phyloP scores from a whole-genome alignment of 192 early-diverging fungal genomes.

The Gigaspora rosea region DNA sequence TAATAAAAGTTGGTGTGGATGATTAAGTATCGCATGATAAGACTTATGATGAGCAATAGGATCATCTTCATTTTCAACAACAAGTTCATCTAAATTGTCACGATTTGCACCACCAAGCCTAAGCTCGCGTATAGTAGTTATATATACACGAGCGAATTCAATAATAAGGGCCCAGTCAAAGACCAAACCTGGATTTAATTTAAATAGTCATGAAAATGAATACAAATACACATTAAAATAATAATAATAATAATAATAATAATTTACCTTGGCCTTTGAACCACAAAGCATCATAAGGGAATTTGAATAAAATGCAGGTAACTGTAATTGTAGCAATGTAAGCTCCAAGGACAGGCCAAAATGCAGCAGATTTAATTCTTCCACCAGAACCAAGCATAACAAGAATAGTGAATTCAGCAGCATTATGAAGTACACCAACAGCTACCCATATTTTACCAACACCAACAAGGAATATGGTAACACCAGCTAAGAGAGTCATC shows the following conservation, averaged over 20 bases:
- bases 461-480: constrained; percentile 4
- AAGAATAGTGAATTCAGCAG: constrained; percentile 19
- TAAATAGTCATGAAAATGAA: background rate
- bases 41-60: no score
- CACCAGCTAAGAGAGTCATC: background rate
- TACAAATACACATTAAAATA: background rate
- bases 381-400: constrained; percentile 23
- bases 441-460: constrained; percentile 23
- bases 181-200: background rate
- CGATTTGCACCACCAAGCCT: background rate
- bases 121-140: background rate
- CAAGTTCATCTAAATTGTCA: background rate
- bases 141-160: background rate
- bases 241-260: background rate
- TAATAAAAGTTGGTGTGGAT: background rate
- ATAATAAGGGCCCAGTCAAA: background rate
- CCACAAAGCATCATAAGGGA: background rate
- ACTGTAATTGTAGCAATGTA: background rate
- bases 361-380: background rate
- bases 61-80: background rate
- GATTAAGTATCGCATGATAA: background rate
- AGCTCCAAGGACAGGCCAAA: background rate
- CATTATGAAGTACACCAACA: constrained; percentile 29
- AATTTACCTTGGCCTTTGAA: background rate
- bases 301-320: background rate